Base-by-base conservation (phyloP, 2,329 filamentous ascomycete species). In the Xylaria sp. region DNA sequence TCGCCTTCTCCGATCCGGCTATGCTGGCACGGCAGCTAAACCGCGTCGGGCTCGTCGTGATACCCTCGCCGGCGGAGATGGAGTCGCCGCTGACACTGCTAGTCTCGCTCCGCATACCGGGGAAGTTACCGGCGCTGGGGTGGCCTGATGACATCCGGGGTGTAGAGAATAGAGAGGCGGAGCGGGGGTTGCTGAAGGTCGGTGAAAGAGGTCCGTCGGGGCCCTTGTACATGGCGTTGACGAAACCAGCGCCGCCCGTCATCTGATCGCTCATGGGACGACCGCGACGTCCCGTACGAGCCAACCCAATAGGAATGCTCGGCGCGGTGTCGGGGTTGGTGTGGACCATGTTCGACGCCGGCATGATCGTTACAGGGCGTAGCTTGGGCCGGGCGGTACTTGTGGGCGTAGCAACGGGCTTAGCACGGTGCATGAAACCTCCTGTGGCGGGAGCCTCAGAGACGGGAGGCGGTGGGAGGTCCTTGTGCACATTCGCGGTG, bases 171-270 rank as follows among this genome's bases (percentile, higher is more conserved):
- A 89, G 89, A 37, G 84, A 85, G 69, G 84, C 83, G 71, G 83
- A 78, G 62, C 87, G 76, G 67, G 85, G 76, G 73, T 85, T 79
- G 66, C 78, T 78, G 30, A 86, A 76, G 2, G 82, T 77, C 50
- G 84, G 80, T 19, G 86, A 88, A 49, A 83, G 79, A 7, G 85
- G 82, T 3, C 84, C 82, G 19, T 88, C 83, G 8, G 86, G 83
- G 11, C 88, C 88, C 69, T 87, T 88, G 77, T 95, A 95, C 89
- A 96, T 96, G 74, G 92, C 92, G 68, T 90, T 91, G 53, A 96
- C 88, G 35, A 96, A 83, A 61, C 82, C 85, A 6, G 90, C 89
- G 16, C 86, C 86, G 11, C 75, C 72, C 0, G 81, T 82, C 69
- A 78, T 83, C 72, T 88, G 85, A 67, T 88, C 85, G 68, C 83